phyloP scores from a whole-genome alignment of 352 stramenopile genomes.

The Phytophthora fragariae region DNA sequence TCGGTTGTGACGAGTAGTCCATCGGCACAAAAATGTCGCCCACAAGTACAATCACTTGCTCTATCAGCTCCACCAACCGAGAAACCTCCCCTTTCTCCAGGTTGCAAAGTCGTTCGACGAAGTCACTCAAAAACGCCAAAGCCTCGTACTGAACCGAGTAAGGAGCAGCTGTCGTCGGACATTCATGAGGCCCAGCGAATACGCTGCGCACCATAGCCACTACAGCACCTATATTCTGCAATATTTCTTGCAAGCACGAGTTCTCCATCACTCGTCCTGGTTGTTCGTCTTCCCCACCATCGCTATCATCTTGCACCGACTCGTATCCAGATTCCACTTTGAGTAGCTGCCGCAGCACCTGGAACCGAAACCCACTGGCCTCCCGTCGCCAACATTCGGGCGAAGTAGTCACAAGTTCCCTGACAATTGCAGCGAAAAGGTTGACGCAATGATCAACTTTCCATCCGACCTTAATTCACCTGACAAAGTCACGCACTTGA shows the following conservation, averaged over 20 bases:
- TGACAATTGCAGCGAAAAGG: constrained; percentile 11
- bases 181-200: constrained; percentile 8
- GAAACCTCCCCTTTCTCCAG: neutral
- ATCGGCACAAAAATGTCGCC: constrained; percentile 21
- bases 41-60: constrained; percentile 33
- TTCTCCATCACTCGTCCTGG: constrained; percentile 2
- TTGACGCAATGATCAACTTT: constrained; percentile 10
- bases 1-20: constrained; percentile 38
- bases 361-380: constrained; percentile 52
- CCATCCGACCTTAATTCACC: neutral
- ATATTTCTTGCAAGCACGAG: constrained; percentile 24
- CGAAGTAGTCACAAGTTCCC: constrained; percentile 6
- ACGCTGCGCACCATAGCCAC: constrained; percentile 18
- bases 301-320: constrained; percentile 4
- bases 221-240: constrained; percentile 25
- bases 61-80: constrained; percentile 21
- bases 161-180: neutral
- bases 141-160: constrained; percentile 42
- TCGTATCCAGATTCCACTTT: constrained; percentile 11
- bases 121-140: constrained; percentile 44
- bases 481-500: constrained; percentile 24
- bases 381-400: constrained; percentile 15
- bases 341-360: constrained; percentile 58
- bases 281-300: constrained; percentile 3
- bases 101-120: constrained; percentile 31